phyloP scores from a whole-genome alignment of 148 eudicot genomes.

The Chenopodium quinoa region DNA sequence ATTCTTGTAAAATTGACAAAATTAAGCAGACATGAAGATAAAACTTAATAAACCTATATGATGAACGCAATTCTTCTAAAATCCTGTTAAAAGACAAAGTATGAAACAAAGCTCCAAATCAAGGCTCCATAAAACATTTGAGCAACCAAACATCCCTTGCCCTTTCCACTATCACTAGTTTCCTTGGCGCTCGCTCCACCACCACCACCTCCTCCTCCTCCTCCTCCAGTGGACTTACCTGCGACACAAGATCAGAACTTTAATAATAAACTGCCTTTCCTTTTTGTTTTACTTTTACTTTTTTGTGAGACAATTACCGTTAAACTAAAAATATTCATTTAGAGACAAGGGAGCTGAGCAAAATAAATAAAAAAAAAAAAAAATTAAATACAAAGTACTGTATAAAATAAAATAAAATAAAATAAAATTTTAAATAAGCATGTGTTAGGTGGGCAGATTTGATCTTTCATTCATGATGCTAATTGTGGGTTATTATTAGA shows the following conservation, averaged over 20 bases:
- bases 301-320: too few relatives aligned
- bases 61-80: background rate
- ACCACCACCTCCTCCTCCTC: background rate
- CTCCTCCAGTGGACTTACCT: conserved; percentile 29
- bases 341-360: too few relatives aligned
- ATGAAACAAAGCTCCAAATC: conserved; percentile 14
- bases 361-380: too few relatives aligned
- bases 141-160: conserved; percentile 28
- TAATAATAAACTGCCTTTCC: background rate
- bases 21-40: background rate
- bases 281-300: too few relatives aligned
- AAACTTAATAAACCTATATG: background rate
- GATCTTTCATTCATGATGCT: background rate
- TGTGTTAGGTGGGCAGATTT: background rate
- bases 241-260: background rate
- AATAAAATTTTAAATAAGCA: too few relatives aligned
- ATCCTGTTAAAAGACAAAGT: conserved; percentile 10
- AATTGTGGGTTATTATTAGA: background rate
- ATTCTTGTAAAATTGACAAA: background rate
- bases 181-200: conserved; percentile 24
- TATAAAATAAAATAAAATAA: too few relatives aligned
- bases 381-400: too few relatives aligned
- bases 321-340: too few relatives aligned
- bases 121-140: conserved; percentile 33
- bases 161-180: conserved; percentile 38